Conservation (phyloP, 2,329 filamentous ascomycete species). For the Teratosphaeria destructans region DNA sequence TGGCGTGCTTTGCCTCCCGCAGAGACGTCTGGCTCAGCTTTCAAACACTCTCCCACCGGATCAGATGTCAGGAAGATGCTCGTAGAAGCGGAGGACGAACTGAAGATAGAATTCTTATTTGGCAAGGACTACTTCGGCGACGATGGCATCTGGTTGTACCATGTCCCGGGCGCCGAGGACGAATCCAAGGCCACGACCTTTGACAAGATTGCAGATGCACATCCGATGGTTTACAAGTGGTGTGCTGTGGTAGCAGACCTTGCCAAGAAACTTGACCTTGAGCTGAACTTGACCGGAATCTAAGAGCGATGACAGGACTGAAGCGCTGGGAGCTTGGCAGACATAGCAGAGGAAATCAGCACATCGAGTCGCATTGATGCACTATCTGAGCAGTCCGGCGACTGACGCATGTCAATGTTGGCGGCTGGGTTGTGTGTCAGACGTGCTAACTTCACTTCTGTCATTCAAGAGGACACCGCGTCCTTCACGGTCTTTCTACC, state of each 20-base stretch:
- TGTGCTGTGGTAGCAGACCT: slow-evolving; percentile 17
- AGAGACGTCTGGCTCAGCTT: slow-evolving; percentile 9
- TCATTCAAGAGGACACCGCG: background rate
- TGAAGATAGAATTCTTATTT: slow-evolving; percentile 51
- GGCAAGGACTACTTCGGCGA: slow-evolving; percentile 54
- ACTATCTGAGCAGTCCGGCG: background rate
- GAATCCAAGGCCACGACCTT: slow-evolving; percentile 42
- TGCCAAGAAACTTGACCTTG: slow-evolving; percentile 5
- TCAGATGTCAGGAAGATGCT: slow-evolving; percentile 5
- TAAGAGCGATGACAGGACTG: background rate
- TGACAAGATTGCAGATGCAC: slow-evolving; percentile 52
- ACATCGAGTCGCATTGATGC: background rate
- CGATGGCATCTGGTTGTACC: slow-evolving; percentile 63
- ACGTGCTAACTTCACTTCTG: background rate
- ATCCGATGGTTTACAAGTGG: slow-evolving; percentile 60
- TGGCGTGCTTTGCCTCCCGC: slow-evolving; percentile 1
- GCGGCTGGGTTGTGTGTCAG: background rate
- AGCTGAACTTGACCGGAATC: background rate
- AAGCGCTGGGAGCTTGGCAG: background rate
- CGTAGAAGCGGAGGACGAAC: slow-evolving; percentile 28
- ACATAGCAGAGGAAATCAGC: background rate
- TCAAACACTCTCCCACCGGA: slow-evolving; percentile 7
- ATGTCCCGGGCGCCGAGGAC: slow-evolving; percentile 27
- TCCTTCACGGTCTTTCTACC: background rate
- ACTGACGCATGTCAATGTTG: background rate